Conservation (phyloP, 148 eudicot species). For the Beta vulgaris region DNA sequence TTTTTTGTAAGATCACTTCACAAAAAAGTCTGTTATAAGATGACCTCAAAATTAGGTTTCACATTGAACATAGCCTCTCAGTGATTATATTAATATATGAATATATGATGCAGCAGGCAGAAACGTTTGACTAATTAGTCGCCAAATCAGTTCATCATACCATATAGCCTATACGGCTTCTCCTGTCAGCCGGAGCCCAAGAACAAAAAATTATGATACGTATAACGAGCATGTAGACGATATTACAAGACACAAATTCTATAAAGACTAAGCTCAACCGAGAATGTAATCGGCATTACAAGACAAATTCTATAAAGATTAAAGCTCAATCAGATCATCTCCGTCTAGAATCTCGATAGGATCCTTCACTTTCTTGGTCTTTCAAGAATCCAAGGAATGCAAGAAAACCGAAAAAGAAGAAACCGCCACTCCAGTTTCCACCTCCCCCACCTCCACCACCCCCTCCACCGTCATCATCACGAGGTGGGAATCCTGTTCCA, state of each 20-base stretch:
- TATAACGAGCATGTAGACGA: too few relatives aligned
- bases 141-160: not conserved
- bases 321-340: constrained; percentile 1
- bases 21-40: too few relatives aligned
- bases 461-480: constrained; percentile 38
- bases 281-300: not conserved
- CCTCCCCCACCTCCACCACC: constrained; percentile 44
- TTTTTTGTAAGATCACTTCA: too few relatives aligned
- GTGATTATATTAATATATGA: too few relatives aligned
- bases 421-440: constrained; percentile 33
- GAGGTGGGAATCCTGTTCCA: constrained; percentile 38
- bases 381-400: constrained; percentile 36
- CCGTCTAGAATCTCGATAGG: constrained; percentile 20
- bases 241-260: too few relatives aligned
- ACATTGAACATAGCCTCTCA: too few relatives aligned
- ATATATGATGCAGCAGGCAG: not conserved
- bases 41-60: too few relatives aligned
- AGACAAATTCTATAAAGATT: not conserved
- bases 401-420: constrained; percentile 26
- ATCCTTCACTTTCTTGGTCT: constrained; percentile 34
- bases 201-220: too few relatives aligned
- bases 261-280: too few relatives aligned
- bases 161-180: too few relatives aligned
- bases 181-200: too few relatives aligned
- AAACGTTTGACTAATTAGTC: not conserved